Evolutionary conservation across 768 basidiomycete species (phyloP).

Genomic region (Boletus subcaerulescens): DNA sequence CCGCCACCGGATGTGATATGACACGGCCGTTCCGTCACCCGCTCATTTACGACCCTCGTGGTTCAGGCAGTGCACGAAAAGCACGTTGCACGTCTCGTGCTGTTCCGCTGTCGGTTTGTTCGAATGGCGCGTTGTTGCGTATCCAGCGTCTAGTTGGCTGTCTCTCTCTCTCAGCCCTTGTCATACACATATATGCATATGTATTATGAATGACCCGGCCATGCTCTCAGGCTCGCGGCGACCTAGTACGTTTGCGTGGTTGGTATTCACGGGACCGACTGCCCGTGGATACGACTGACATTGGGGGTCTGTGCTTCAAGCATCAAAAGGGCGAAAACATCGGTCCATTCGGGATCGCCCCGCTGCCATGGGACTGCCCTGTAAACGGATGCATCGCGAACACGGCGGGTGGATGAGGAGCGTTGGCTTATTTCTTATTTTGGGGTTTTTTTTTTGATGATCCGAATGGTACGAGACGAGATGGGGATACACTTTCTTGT

Average conservation of each 20-base stretch:
- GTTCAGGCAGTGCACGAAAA: not conserved
- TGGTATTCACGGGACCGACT: not conserved
- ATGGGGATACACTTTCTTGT: not conserved
- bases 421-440: not conserved
- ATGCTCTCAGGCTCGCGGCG: not conserved
- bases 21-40: not conserved
- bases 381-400: slow-evolving; percentile 3
- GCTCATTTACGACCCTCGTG: slow-evolving; percentile 1
- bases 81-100: not conserved
- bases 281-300: not conserved
- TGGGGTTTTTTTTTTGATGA: no score
- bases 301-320: not conserved
- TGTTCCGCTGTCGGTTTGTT: slow-evolving; percentile 12
- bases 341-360: not conserved
- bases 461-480: no score
- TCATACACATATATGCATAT: not conserved
- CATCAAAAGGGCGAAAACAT: not conserved
- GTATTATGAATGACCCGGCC: not conserved
- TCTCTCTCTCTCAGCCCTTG: not conserved
- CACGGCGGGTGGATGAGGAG: slow-evolving; percentile 1
- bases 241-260: not conserved
- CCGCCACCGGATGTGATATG: not conserved
- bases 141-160: not conserved
- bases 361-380: not conserved
- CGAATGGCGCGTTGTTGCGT: slow-evolving; percentile 2